Evolutionary conservation across 225 moss, liverwort and hornwort species (phyloP), one percentile per base, ranked within the genome.

Genomic region (Marchantia paleacea): DNA sequence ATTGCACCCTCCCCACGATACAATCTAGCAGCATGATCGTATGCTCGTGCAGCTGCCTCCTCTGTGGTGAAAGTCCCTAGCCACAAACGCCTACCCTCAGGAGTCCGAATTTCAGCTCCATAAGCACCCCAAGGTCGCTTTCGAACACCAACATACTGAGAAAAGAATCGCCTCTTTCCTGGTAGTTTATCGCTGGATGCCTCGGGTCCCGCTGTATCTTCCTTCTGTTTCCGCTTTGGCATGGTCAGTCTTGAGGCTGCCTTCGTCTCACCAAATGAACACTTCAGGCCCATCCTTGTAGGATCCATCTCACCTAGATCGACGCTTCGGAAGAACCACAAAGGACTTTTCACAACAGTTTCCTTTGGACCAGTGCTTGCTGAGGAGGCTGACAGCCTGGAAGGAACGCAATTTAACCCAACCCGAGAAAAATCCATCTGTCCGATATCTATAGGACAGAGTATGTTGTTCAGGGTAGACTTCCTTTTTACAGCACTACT

Each of bases 81-180:
- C 97, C 97, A 97, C 81, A 97, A 71, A 13, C 97, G 91, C 82
- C 88, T 92, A 53, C 97, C 97, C 84, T 97, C 97, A 25, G 97
- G 97, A 57, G 97, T 97, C 1, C 97, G 97, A 85, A 97, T 97
- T 82, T 97, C 97, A 22, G 97, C 97, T 83, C 97, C 97, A 78
- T 94, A 97, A 48, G 97, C 97, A 84, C 97, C 97, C 97, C 97
- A 97, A 12, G 97, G 97, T 79, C 97, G 90, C 89, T 94, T 97
- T 71, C 97, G 92, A 11, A 97, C 97, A 22, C 97, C 97, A 28
- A 97, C 97, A 84, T 92, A 97, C 81, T 92, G 91, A 14, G 97
- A 97, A 78, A 97, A 97, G 64, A 97, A 94, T 6, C 92, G 89
- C 78, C 97, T 80, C 78, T 93, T 88, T 26, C 97, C 97, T 88